These are phyloP conservation scores for Tetrapisispora taiwanensis DNA, from an alignment of 805 yeast genomes.

Conservation along the genomic window DNA sequence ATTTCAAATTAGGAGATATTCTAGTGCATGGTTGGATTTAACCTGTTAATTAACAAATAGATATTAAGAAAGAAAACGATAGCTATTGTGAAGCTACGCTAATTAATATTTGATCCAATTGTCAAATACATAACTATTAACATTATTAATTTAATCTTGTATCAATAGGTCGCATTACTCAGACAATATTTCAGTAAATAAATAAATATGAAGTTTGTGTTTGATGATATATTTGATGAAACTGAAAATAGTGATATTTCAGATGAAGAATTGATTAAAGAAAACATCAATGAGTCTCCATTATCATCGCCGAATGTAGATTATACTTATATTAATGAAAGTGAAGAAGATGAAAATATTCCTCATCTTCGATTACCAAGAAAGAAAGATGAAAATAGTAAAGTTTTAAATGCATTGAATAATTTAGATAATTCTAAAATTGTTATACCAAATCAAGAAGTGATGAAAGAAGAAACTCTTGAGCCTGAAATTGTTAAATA, in stretches of 20 bases:
- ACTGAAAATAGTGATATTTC: neutral
- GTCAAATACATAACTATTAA: no score
- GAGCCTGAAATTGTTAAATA: constrained; percentile 1
- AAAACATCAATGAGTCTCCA: neutral
- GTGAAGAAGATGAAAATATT: constrained; percentile 4
- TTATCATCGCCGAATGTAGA: neutral
- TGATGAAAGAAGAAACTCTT: neutral
- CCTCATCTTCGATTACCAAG: constrained; percentile 4
- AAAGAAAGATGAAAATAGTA: neutral
- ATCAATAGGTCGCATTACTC: no score
- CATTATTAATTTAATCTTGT: no score
- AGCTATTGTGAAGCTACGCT: no score
- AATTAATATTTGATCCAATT: no score
- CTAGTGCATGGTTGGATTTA: no score
- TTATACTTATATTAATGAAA: constrained; percentile 5
- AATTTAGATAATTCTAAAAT: no score
- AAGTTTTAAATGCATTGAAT: no score
- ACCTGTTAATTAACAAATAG: no score
- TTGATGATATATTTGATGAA: constrained; percentile 3
- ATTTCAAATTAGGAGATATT: no score
- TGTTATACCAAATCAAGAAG: neutral
- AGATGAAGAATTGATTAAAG: neutral
- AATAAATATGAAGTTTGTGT: constrained; percentile 3
- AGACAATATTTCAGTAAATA: no score
- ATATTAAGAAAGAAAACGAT: no score